Evolutionary conservation across 805 yeast genomes (phyloP).

Genomic region (Diddensiella transvaalensis): DNA sequence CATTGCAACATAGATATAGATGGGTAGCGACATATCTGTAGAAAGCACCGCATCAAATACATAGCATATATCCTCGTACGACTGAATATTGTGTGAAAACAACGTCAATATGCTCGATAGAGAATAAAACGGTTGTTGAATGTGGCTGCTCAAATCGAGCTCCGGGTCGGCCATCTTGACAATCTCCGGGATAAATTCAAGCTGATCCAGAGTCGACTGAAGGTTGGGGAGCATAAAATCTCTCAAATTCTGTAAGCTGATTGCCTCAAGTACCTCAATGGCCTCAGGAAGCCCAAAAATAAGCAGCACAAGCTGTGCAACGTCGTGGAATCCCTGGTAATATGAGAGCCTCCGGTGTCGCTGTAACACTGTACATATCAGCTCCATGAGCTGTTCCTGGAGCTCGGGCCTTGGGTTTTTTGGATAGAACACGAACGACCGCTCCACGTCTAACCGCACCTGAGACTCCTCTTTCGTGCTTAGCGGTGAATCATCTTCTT

Average conservation of each 20-base stretch:
- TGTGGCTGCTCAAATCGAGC: slow-evolving; percentile 35
- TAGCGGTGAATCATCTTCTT: slow-evolving; percentile 15
- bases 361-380: slow-evolving; percentile 55
- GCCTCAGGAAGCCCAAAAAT: slow-evolving; percentile 42
- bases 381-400: slow-evolving; percentile 38
- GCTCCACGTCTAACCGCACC: slow-evolving; percentile 68
- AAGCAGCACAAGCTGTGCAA: slow-evolving; percentile 63
- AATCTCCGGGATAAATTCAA: slow-evolving; percentile 62
- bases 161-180: slow-evolving; percentile 47
- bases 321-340: slow-evolving; percentile 92
- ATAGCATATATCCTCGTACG: slow-evolving; percentile 46
- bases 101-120: slow-evolving; percentile 75
- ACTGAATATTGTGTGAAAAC: slow-evolving; percentile 65
- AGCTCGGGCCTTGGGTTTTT: slow-evolving; percentile 29
- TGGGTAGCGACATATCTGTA: slow-evolving; percentile 46
- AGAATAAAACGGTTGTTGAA: slow-evolving; percentile 61
- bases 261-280: slow-evolving; percentile 44
- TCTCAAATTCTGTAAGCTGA: slow-evolving; percentile 62
- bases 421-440: slow-evolving; percentile 57
- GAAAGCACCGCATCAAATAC: slow-evolving; percentile 71
- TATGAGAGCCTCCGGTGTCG: slow-evolving; percentile 62
- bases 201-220: slow-evolving; percentile 60
- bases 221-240: slow-evolving; percentile 81
- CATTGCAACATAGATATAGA: slow-evolving; percentile 59
- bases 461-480: slow-evolving; percentile 62